Percentiles rank a stretch among this genome's conserved stretches.
These are phyloP conservation scores for Massariosphaeria phaeospora DNA, from an alignment of 495 filamentous ascomycete genomes.

Conservation along the genomic window DNA sequence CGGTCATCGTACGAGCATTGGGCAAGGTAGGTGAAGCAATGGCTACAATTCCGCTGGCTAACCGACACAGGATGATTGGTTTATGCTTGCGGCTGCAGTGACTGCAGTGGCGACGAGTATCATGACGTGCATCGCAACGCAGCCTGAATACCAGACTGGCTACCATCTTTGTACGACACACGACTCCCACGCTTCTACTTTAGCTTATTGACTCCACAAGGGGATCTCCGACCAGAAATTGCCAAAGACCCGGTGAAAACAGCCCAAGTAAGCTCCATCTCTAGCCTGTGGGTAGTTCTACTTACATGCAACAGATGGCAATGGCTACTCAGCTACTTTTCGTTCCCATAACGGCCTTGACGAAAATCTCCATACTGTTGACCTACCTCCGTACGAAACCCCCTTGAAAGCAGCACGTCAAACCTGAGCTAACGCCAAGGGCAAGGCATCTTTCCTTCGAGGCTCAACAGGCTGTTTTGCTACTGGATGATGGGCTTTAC, in stretches of 20 bases:
- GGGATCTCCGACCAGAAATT: constrained; percentile 10
- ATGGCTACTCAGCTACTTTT: constrained; percentile 20
- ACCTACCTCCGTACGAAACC: constrained; percentile 15
- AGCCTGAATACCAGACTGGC: not conserved
- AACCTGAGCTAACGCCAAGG: not conserved
- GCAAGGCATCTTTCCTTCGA: constrained; percentile 14
- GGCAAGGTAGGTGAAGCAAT: not conserved
- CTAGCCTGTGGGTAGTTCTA: not conserved
- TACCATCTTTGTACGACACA: constrained; percentile 6
- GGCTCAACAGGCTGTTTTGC: constrained; percentile 13
- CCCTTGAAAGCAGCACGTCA: not conserved
- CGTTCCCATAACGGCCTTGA: constrained; percentile 1
- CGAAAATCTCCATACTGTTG: constrained; percentile 20
- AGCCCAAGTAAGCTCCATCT: not conserved
- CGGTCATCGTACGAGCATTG: not conserved
- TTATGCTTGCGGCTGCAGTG: constrained; percentile 19
- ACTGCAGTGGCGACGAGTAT: not conserved
- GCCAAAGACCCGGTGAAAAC: not conserved
- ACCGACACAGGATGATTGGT: constrained; percentile 15
- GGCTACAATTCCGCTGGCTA: not conserved
- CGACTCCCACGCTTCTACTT: not conserved
- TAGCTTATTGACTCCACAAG: not conserved
- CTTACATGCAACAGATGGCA: constrained; percentile 8
- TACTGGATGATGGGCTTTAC: constrained; percentile 1
- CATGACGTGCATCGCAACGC: constrained; percentile 12